These are phyloP conservation scores for Leccinum truebloodii DNA, from an alignment of 768 basidiomycete genomes.

Conservation along the genomic window DNA sequence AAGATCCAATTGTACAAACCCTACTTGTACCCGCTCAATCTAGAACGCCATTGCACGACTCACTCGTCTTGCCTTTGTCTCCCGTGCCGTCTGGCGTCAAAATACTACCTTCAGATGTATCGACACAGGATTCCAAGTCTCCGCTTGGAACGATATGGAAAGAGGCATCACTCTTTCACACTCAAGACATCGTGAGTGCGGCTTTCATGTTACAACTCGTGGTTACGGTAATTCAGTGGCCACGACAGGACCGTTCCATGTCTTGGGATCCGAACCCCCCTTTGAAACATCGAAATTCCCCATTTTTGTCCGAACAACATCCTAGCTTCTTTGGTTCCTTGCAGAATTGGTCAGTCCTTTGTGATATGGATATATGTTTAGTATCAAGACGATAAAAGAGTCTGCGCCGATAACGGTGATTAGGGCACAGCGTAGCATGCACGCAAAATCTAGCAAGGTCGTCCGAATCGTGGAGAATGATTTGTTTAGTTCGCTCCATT, in stretches of 20 bases:
- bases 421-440: conserved; percentile 52
- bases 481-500: conserved; percentile 53
- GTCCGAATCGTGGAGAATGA: conserved; percentile 48
- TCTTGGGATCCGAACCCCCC: conserved; percentile 62
- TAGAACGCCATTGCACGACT: background rate
- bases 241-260: conserved; percentile 45
- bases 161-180: conserved; percentile 11
- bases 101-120: background rate
- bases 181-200: conserved; percentile 18
- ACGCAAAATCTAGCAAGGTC: conserved; percentile 38
- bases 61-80: background rate
- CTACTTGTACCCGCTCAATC: conserved; percentile 33
- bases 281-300: conserved; percentile 40
- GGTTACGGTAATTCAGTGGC: conserved; percentile 3
- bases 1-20: conserved; percentile 73
- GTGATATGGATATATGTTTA: background rate
- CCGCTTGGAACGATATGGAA: conserved; percentile 19
- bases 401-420: conserved; percentile 6
- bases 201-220: background rate
- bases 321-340: conserved; percentile 51
- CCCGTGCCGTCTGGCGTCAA: background rate
- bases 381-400: background rate
- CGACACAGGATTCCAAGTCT: background rate
- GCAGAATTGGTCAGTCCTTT: conserved; percentile 54
- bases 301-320: conserved; percentile 73